These are phyloP conservation scores for Durotheca rogersii DNA, from an alignment of 495 filamentous ascomycete species.

Conservation along the genomic window DNA sequence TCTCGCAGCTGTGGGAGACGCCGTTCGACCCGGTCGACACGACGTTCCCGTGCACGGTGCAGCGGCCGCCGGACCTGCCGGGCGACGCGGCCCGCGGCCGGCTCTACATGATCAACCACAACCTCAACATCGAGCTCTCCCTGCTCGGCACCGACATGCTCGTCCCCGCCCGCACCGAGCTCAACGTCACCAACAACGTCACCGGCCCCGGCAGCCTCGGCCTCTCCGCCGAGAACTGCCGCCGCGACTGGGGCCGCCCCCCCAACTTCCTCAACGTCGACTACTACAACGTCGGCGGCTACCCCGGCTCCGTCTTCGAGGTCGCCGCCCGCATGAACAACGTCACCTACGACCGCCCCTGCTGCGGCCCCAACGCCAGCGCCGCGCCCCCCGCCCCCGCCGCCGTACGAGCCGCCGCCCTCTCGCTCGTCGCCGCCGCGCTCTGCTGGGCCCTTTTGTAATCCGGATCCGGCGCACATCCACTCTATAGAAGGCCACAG, in stretches of 20 bases:
- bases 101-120: constrained; percentile 92
- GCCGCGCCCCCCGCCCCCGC: constrained; percentile 14
- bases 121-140: constrained; percentile 73
- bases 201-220: constrained; percentile 71
- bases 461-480: too few species aligned
- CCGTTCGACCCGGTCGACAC: constrained; percentile 65
- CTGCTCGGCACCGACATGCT: constrained; percentile 61
- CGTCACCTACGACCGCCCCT: constrained; percentile 72
- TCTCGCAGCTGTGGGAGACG: constrained; percentile 75
- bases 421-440: constrained; percentile 5
- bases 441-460: constrained; percentile 22
- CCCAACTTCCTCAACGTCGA: constrained; percentile 91
- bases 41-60: constrained; percentile 66
- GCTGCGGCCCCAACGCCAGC: constrained; percentile 60
- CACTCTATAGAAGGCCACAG: too few species aligned
- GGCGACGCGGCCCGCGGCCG: constrained; percentile 54
- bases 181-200: constrained; percentile 70
- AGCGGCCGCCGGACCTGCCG: constrained; percentile 65
- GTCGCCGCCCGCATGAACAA: constrained; percentile 84
- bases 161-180: constrained; percentile 69
- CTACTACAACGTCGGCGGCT: constrained; percentile 74
- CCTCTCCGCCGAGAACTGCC: constrained; percentile 65
- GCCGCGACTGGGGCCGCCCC: constrained; percentile 63
- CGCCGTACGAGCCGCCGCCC: constrained; percentile 1
- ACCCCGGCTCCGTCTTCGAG: constrained; percentile 80